A percentile compares a stretch with the other conserved stretches of the same genome.
These are phyloP conservation scores for Panicum hallii DNA, from an alignment of 202 grass and related monocot genomes.

Conservation along the genomic window DNA sequence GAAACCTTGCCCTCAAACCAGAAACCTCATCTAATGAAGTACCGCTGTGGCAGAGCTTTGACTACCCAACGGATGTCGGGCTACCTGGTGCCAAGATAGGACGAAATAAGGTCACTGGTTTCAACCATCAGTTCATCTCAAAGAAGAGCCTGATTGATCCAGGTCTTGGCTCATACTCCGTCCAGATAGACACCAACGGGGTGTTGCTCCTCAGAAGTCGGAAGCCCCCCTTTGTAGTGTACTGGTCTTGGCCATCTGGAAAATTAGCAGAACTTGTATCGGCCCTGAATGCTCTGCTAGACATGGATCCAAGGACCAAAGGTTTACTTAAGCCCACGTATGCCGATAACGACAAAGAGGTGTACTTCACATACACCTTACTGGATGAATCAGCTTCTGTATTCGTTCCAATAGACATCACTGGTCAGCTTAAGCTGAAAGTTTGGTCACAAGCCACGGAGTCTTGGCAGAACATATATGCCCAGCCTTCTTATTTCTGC, in stretches of 20 bases:
- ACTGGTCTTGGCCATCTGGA: constrained; percentile 7
- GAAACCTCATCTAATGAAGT: background rate
- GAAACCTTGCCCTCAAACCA: constrained; percentile 2
- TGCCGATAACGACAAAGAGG: background rate
- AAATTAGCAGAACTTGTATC: background rate
- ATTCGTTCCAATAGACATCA: background rate
- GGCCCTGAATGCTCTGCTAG: background rate
- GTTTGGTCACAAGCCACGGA: constrained; percentile 13
- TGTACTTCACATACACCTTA: constrained; percentile 2
- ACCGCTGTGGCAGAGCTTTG: constrained; percentile 5
- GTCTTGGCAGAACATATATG: background rate
- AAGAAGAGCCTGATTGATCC: constrained; percentile 1
- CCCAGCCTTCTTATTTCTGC: constrained; percentile 6
- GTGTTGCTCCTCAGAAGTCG: background rate
- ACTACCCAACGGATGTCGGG: background rate
- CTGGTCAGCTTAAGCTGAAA: constrained; percentile 14
- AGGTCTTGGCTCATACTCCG: background rate
- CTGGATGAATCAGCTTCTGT: background rate
- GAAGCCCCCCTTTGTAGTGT: background rate
- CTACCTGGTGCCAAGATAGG: background rate
- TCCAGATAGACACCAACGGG: background rate
- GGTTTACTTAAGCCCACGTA: background rate
- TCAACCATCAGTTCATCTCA: background rate
- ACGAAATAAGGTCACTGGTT: background rate
- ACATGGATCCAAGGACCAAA: background rate